Evolutionary conservation across 805 yeast genomes (phyloP).

Genomic region (Nakazawaea wickerhamii): DNA sequence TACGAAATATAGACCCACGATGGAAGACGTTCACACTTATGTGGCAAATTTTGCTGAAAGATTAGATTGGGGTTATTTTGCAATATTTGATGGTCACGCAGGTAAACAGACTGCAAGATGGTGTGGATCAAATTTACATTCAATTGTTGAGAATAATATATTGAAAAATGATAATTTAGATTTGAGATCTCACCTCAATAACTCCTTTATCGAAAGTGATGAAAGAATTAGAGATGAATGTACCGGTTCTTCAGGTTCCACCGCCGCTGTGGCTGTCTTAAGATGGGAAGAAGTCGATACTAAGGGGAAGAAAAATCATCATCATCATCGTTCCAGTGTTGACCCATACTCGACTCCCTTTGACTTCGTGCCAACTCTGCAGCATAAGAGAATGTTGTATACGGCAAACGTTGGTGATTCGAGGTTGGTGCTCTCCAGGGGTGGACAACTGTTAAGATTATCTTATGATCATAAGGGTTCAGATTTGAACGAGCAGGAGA

Average conservation of each 20-base stretch:
- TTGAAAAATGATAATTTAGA: conserved; percentile 42
- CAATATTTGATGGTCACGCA: conserved; percentile 95
- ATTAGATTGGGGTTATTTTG: conserved; percentile 92
- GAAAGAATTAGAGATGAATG: conserved; percentile 52
- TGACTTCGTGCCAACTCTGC: conserved; percentile 41
- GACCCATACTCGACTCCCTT: conserved; percentile 26
- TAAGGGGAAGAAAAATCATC: conserved; percentile 5
- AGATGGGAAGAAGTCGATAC: conserved; percentile 62
- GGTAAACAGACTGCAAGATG: conserved; percentile 90
- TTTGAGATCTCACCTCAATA: conserved; percentile 60
- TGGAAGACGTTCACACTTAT: conserved; percentile 96
- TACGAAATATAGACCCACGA: conserved; percentile 69
- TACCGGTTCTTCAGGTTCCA: conserved; percentile 80
- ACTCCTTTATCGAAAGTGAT: conserved; percentile 75
- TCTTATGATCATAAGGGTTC: conserved; percentile 93
- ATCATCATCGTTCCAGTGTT: conserved; percentile 4
- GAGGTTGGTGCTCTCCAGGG: conserved; percentile 71
- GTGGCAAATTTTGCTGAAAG: conserved; percentile 90
- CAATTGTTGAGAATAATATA: conserved; percentile 56
- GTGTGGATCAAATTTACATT: conserved; percentile 86
- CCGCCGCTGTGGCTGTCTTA: conserved; percentile 90
- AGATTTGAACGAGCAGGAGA: conserved; percentile 67
- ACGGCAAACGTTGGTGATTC: conserved; percentile 97
- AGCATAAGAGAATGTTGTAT: conserved; percentile 70
- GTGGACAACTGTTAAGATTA: conserved; percentile 69